phyloP scores from a whole-genome alignment of 2,329 filamentous ascomycete genomes.

The Cucurbitaria berberidis region DNA sequence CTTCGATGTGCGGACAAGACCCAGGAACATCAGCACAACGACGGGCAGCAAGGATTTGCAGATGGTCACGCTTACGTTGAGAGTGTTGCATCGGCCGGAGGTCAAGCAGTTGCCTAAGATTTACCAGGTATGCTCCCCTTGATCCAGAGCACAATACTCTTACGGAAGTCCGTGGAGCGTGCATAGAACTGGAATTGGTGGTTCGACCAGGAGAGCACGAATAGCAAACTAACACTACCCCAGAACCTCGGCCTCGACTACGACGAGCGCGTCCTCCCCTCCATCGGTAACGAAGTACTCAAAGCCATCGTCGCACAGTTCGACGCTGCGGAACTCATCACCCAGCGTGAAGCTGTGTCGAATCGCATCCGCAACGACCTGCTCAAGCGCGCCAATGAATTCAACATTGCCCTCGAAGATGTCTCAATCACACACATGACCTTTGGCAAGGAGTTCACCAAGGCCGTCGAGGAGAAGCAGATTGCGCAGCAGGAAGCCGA shows the following conservation, averaged over 20 bases:
- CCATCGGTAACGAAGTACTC: constrained; percentile 62
- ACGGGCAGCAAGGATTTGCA: constrained; percentile 99
- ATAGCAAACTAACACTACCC: not conserved
- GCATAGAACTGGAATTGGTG: not conserved
- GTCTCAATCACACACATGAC: constrained; percentile 99
- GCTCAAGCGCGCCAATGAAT: constrained; percentile 89
- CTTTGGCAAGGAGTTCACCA: constrained; percentile 98
- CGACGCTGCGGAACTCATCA: constrained; percentile 74
- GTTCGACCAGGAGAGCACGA: not conserved
- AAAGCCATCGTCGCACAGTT: constrained; percentile 62
- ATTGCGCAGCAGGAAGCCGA: constrained; percentile 99
- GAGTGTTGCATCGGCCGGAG: constrained; percentile 92
- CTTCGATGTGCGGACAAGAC: constrained; percentile 97
- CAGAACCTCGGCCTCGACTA: constrained; percentile 98
- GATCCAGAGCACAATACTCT: not conserved
- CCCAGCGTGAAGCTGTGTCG: constrained; percentile 94
- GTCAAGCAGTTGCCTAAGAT: constrained; percentile 94
- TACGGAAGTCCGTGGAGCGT: no score
- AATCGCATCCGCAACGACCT: constrained; percentile 93
- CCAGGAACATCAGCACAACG: constrained; percentile 94
- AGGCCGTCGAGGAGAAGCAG: constrained; percentile 99
- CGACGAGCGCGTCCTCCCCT: constrained; percentile 70
- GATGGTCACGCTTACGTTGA: constrained; percentile 98
- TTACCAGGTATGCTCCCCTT: constrained; percentile 76
- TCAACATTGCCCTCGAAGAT: constrained; percentile 98